These are phyloP conservation scores for Corylus avellana DNA, from an alignment of 306 rosid species.

Conservation along the genomic window DNA sequence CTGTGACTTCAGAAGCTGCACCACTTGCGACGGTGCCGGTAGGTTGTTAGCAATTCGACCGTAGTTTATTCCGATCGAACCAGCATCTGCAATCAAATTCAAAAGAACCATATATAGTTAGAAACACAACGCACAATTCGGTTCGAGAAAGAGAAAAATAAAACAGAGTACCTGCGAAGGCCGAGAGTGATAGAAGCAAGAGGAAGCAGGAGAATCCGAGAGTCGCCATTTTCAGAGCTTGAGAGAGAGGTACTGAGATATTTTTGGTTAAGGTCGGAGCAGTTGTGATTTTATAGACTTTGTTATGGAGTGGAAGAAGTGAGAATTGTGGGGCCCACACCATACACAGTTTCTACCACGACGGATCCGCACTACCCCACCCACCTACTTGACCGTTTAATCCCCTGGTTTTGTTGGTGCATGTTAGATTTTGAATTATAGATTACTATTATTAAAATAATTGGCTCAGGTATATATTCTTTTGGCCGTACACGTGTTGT, in stretches of 20 bases:
- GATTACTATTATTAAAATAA: too few relatives aligned
- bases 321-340: too few relatives aligned
- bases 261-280: too few relatives aligned
- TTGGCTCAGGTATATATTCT: too few relatives aligned
- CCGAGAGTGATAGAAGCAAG: conserved; percentile 21
- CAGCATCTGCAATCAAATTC: conserved; percentile 39
- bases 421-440: background rate
- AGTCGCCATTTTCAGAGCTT: conserved; percentile 55
- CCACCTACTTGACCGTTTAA: conserved; percentile 27
- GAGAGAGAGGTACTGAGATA: background rate
- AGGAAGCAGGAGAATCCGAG: conserved; percentile 18
- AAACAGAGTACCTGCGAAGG: conserved; percentile 31
- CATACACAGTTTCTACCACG: too few relatives aligned
- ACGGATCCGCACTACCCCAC: background rate
- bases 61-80: conserved; percentile 73
- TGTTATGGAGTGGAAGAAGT: background rate
- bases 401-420: background rate
- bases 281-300: conserved; percentile 34
- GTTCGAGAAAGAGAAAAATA: background rate
- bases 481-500: conserved; percentile 35
- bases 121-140: background rate
- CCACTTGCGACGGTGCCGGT: conserved; percentile 62
- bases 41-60: conserved; percentile 69
- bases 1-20: conserved; percentile 55
- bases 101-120: background rate